A percentile compares a stretch with the other conserved stretches of the same genome.
These are phyloP conservation scores for Botrytis tulipae DNA, from an alignment of 2,329 filamentous ascomycete species.

Conservation along the genomic window DNA sequence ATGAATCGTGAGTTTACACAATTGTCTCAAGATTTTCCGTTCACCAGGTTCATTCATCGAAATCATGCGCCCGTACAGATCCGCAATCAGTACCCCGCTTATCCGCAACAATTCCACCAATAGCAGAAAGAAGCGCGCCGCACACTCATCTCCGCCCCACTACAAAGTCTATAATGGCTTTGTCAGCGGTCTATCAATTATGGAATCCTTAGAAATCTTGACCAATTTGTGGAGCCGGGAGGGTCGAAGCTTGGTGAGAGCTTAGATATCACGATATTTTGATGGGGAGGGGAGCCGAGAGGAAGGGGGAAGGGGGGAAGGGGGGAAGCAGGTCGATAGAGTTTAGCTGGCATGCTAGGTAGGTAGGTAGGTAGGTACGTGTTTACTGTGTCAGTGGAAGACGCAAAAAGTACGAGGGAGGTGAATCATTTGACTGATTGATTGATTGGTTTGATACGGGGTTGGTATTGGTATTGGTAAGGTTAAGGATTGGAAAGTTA, in stretches of 20 bases:
- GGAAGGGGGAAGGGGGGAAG: no score
- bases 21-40: neutral
- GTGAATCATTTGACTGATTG: neutral
- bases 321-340: neutral
- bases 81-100: neutral
- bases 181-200: neutral
- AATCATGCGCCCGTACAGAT: neutral
- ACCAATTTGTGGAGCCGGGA: neutral
- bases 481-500: neutral
- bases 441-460: no score
- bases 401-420: fast-evolving
- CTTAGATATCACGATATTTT: neutral
- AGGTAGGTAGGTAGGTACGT: neutral
- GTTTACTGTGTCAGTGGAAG: neutral
- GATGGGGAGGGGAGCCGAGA: neutral
- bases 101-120: neutral
- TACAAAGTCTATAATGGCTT: neutral
- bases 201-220: neutral
- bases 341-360: no score
- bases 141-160: neutral
- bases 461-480: neutral
- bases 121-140: neutral
- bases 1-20: neutral
- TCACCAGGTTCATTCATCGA: neutral
- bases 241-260: neutral